Evolutionary conservation across 202 grass and related monocot species (phyloP).

Genomic region (Carex sylvatica): DNA sequence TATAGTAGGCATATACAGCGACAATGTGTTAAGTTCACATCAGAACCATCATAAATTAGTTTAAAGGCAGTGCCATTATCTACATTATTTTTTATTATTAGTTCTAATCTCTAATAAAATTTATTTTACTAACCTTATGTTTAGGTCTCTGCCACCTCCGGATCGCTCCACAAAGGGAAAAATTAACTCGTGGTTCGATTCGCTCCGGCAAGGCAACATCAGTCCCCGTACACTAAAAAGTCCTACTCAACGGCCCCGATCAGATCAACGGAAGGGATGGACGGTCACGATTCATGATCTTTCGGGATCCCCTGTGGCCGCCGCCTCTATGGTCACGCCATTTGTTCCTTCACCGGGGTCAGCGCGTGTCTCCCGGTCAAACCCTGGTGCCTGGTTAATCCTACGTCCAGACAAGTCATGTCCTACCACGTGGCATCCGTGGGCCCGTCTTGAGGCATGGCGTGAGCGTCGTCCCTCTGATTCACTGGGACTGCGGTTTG

Average conservation of each 20-base stretch:
- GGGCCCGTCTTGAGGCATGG: constrained; percentile 92
- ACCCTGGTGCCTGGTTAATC: constrained; percentile 92
- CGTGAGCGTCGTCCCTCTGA: constrained; percentile 75
- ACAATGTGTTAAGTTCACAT: neutral
- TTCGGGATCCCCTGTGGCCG: constrained; percentile 79
- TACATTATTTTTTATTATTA: neutral
- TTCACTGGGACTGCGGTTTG: constrained; percentile 70
- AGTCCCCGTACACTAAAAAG: constrained; percentile 19
- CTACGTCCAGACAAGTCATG: constrained; percentile 57
- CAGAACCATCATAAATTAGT: neutral
- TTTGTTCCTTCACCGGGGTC: constrained; percentile 94
- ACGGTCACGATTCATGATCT: constrained; percentile 98
- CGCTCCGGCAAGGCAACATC: constrained; percentile 41
- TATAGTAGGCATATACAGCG: neutral
- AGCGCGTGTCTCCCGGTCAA: constrained; percentile 78
- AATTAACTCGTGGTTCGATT: constrained; percentile 53
- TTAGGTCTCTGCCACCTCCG: constrained; percentile 11
- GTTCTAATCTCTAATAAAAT: neutral
- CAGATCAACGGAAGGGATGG: constrained; percentile 90
- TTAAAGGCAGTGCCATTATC: neutral
- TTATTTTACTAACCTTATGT: neutral
- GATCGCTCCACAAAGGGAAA: constrained; percentile 30
- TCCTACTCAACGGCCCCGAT: neutral
- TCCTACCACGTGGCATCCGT: constrained; percentile 74
- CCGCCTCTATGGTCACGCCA: constrained; percentile 90